A percentile compares a stretch with the other conserved stretches of the same genome.
Conservation (phyloP, 495 filamentous ascomycete genomes). For the Podospora pseudoanserina region DNA sequence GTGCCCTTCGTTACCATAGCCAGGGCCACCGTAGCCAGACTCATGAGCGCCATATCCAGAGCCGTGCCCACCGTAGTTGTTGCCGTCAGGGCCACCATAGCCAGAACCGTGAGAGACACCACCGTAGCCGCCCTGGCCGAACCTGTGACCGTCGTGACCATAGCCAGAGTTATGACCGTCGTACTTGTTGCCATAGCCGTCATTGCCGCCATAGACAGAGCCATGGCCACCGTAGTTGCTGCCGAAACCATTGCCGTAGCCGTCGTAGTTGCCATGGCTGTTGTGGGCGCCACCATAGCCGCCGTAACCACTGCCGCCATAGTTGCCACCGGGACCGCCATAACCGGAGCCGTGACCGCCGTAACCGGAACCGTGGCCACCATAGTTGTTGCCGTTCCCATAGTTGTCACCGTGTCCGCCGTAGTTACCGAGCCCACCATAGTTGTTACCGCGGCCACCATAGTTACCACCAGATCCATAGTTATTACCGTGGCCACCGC, state of each 20-base stretch:
- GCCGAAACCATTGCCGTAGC: background rate
- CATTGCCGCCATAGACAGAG: conserved; percentile 1
- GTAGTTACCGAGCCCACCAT: background rate
- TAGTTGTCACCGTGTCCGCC: conserved; percentile 1
- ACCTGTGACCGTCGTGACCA: conserved; percentile 8
- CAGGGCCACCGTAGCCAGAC: background rate
- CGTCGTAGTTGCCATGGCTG: background rate
- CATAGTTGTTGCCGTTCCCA: background rate
- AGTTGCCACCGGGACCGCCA: background rate
- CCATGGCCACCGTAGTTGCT: background rate
- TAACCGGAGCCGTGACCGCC: conserved; percentile 7
- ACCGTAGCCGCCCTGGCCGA: background rate
- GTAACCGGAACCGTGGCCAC: conserved; percentile 2
- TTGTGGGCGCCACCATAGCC: background rate
- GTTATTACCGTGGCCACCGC: too few relatives aligned
- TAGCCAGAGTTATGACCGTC: conserved; percentile 2
- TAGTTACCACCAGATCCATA: background rate
- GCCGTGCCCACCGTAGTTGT: background rate
- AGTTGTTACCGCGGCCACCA: background rate
- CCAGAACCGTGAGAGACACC: background rate
- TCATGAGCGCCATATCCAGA: conserved; percentile 1
- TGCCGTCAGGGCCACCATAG: too few relatives aligned
- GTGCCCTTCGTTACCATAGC: conserved; percentile 8
- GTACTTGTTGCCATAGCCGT: conserved; percentile 2
- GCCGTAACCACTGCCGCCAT: background rate